phyloP scores from a whole-genome alignment of 805 yeast species.

The Lipomyces yamanashiensis region DNA sequence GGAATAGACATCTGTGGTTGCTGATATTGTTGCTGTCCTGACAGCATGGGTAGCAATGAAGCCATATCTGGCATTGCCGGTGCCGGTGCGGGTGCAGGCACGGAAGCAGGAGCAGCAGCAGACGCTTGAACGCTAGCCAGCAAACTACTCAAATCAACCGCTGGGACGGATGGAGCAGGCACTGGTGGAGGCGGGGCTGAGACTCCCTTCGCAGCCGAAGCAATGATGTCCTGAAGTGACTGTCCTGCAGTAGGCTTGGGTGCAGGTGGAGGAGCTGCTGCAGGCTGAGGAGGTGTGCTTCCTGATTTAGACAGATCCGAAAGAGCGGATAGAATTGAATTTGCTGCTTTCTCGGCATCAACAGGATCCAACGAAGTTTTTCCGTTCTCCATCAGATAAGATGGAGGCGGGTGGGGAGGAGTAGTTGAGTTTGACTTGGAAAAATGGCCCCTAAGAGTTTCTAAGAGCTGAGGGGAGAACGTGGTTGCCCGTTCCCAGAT shows the following conservation, averaged over 20 bases:
- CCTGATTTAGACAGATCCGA: constrained; percentile 62
- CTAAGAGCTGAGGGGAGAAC: constrained; percentile 63
- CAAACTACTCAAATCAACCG: constrained; percentile 13
- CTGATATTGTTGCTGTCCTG: constrained; percentile 6
- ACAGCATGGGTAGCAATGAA: constrained; percentile 7
- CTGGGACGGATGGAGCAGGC: constrained; percentile 16
- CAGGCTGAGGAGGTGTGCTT: constrained; percentile 40
- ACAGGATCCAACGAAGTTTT: constrained; percentile 29
- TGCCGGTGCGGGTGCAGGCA: constrained; percentile 5
- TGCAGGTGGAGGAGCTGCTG: constrained; percentile 40
- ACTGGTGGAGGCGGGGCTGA: background rate
- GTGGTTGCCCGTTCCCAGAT: constrained; percentile 91
- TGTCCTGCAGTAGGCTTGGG: constrained; percentile 2
- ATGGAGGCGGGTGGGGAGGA: constrained; percentile 71
- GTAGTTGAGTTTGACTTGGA: constrained; percentile 55
- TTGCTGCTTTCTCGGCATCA: constrained; percentile 53
- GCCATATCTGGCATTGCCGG: constrained; percentile 11
- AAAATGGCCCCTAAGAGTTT: constrained; percentile 62
- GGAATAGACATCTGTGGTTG: constrained; percentile 19
- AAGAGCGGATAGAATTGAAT: constrained; percentile 69
- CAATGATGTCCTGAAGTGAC: constrained; percentile 5
- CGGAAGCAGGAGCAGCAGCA: constrained; percentile 10
- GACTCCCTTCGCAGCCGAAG: background rate
- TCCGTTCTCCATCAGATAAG: constrained; percentile 36
- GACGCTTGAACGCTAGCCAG: constrained; percentile 12